phyloP scores from a whole-genome alignment of 805 yeast genomes.

The Candida endomychidarum region DNA sequence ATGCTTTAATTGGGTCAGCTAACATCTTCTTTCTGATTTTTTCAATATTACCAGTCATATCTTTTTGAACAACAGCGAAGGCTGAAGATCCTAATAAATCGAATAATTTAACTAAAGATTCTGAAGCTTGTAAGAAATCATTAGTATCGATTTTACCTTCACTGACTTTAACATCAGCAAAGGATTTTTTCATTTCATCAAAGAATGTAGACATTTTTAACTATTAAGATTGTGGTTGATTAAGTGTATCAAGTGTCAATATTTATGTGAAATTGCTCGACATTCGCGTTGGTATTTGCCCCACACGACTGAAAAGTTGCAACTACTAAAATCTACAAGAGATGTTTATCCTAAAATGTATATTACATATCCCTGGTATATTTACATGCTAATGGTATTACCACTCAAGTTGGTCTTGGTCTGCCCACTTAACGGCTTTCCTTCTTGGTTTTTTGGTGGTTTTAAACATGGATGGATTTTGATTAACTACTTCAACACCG shows the following conservation, averaged over 20 bases:
- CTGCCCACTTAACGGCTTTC: constrained; percentile 30
- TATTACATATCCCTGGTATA: too few relatives aligned
- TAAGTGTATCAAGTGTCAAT: background rate
- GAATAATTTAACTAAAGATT: constrained; percentile 77
- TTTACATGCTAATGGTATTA: constrained; percentile 11
- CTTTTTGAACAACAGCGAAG: constrained; percentile 79
- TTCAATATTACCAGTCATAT: constrained; percentile 81
- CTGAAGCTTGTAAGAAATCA: constrained; percentile 79
- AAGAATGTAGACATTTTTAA: constrained; percentile 69
- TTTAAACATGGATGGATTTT: constrained; percentile 1
- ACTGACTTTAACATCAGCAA: constrained; percentile 66
- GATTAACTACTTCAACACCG: constrained; percentile 25
- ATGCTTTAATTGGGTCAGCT: constrained; percentile 59
- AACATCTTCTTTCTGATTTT: constrained; percentile 69
- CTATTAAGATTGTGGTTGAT: background rate
- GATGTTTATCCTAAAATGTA: background rate
- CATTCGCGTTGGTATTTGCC: constrained; percentile 1
- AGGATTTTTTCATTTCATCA: constrained; percentile 72
- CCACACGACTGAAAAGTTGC: constrained; percentile 2
- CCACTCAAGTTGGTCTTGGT: constrained; percentile 35
- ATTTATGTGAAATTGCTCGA: constrained; percentile 4
- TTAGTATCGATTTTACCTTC: constrained; percentile 68
- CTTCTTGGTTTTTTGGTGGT: background rate
- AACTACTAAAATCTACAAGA: too few relatives aligned
- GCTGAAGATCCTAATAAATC: constrained; percentile 85